Percentiles rank a stretch among this genome's conserved stretches.
phyloP scores from a whole-genome alignment of 164 flowering plant species.

The Vitis cinerea region DNA sequence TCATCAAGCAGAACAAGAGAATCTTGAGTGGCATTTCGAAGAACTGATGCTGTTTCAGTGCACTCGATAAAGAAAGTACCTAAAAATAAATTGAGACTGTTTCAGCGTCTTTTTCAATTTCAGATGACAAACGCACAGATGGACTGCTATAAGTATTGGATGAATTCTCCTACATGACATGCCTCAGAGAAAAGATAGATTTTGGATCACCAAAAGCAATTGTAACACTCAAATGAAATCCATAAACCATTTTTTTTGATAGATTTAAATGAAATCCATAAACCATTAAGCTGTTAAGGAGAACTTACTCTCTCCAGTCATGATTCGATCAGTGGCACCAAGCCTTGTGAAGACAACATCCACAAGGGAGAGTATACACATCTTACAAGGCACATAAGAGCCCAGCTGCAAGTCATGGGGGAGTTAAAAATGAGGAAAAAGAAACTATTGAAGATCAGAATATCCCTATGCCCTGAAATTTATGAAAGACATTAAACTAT shows the following conservation, averaged over 20 bases:
- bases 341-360: constrained; percentile 91
- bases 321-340: constrained; percentile 94
- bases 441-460: neutral
- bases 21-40: constrained; percentile 79
- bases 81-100: constrained; percentile 23
- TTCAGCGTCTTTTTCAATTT: neutral
- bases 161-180: no score
- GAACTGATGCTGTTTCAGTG: constrained; percentile 91
- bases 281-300: neutral
- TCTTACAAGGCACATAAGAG: constrained; percentile 82
- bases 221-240: no score
- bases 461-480: neutral
- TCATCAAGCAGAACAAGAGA: constrained; percentile 95
- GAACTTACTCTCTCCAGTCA: constrained; percentile 94
- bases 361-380: constrained; percentile 68
- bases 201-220: no score
- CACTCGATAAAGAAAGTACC: constrained; percentile 93
- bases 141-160: neutral
- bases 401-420: constrained; percentile 67
- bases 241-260: neutral
- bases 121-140: neutral
- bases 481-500: neutral
- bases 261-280: neutral
- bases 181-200: no score
- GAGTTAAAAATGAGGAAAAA: neutral